Base-by-base conservation (phyloP, 2,329 filamentous ascomycete genomes). In the Claviceps maximensis region DNA sequence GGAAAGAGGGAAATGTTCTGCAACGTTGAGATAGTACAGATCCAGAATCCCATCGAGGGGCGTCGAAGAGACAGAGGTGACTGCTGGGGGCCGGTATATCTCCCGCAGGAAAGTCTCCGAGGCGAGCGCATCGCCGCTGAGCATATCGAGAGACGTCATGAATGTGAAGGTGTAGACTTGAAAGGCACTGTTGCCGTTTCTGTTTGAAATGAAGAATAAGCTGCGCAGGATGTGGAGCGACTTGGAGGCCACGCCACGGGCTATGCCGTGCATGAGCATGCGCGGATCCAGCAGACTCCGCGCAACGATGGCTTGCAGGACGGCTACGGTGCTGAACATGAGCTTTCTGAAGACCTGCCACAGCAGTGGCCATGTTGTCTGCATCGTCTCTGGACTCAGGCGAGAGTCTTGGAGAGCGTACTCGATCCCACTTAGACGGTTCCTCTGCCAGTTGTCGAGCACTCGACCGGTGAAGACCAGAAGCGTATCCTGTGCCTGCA, bases 81-180 rank as follows among this genome's bases (percentile, higher is more conserved):
- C 9, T 2, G 12, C 60, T 27, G 63, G 58, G 1, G 72, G 70
- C 3, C 77, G 75, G 49, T n/a, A n/a, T n/a, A 85, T 84, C 21
- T 78, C 76, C 56, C 74, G 72, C 25, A 95, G 70, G 60, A 94
- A 87, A 21, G 77, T 73, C 55, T 84, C 78, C 4, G 81, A 77
- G 29, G 86, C 77, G 12, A 74, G 70, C 0, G 84, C 78, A 59
- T 87, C 85, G n/a, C 82, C 79, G 9, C 84, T 76, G 5, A 95
- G 76, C 41, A 89, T 82, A 66, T 96, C 90, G 57, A 95, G 81
- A 3, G 89, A 83, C 1, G 87, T 82, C 23, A 94, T 76, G 61
- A 89, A 89, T 27, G 88, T 84, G 63, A 95, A 95, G 1, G 79
- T 82, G 67, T 95, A 91, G 54, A 88, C 86, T 52, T 90, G 87